A percentile compares a stretch with the other conserved stretches of the same genome.
These are phyloP conservation scores for Coemansia sp. DNA, from an alignment of 192 early-diverging fungal species.

Conservation along the genomic window DNA sequence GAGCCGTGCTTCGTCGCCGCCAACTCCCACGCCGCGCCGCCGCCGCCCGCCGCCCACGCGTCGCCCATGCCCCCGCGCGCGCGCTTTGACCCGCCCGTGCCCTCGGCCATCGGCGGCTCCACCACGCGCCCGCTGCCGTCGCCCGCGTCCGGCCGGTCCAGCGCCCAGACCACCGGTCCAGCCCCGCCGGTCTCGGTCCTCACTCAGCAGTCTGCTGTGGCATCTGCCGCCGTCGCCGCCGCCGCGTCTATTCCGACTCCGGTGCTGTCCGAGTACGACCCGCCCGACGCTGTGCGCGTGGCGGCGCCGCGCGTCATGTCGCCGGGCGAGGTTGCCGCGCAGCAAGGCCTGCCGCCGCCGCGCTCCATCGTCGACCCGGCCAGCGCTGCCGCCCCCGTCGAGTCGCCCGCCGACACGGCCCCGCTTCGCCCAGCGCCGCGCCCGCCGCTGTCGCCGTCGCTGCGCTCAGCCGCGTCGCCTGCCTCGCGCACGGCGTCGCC, in stretches of 20 bases:
- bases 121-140: not conserved
- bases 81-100: not conserved
- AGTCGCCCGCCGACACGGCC: not conserved
- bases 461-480: conserved; percentile 23
- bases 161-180: not conserved
- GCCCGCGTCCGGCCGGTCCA: not conserved
- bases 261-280: conserved; percentile 30
- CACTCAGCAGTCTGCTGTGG: not conserved
- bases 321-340: conserved; percentile 45
- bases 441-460: conserved; percentile 39
- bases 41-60: conserved; percentile 16
- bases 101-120: conserved; percentile 13
- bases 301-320: conserved; percentile 34
- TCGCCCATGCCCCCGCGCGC: not conserved
- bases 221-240: not conserved
- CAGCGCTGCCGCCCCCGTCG: conserved; percentile 8
- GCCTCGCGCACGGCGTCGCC: conserved; percentile 27
- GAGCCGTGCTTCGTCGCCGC: conserved; percentile 43
- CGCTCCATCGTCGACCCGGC: conserved; percentile 41
- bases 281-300: conserved; percentile 6
- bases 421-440: conserved; percentile 7
- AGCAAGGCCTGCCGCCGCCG: conserved; percentile 42
- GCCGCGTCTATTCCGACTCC: conserved; percentile 41
- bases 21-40: not conserved
- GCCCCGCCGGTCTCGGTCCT: not conserved